Evolutionary conservation across 768 basidiomycete species (phyloP), one percentile per base, ranked within the genome.

Genomic region (Mycena vitilis): DNA sequence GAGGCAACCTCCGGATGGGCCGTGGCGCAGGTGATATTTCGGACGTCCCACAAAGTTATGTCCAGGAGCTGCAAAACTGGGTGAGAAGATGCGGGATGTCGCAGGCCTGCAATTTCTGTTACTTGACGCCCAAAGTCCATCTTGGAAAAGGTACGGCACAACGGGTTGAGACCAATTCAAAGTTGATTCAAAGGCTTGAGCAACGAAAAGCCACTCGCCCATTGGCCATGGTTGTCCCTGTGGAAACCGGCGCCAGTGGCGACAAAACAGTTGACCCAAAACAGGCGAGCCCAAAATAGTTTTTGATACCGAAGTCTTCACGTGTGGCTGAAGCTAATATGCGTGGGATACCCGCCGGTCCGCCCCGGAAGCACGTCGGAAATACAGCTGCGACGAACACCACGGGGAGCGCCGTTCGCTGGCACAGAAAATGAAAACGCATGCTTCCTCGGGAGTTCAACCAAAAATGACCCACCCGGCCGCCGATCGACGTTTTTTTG

Each of bases 251-350:
- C n/a, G n/a, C n/a, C n/a, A n/a, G n/a, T n/a, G n/a, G n/a, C n/a
- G n/a, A n/a, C 11, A 45, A 45, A n/a, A n/a, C 47, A 48, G 47
- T 48, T 48, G 47, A 48, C 47, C 56, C n/a, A 58, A 57, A 44
- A 30, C 25, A 38, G 2, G 6, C 18, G 22, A 6, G n/a, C 7
- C 40, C 4, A 30, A 57, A 57, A 57, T 57, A 57, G 56, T 25
- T 57, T 56, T 57, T 57, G 56, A 57, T 44, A 23, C 12, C 23
- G 42, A 48, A 9, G 47, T 23, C 45, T 20, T 48, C 16, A n/a
- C 45, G 20, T 47, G 40, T 42, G 40, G 40, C 12, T 22, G 47
- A 22, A 9, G 22, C 15, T 9, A 48, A 7, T 23, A 23, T 11
- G 11, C 40, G 40, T 40, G 22, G 15, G n/a, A 48, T 23, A 9